Evolutionary conservation across 2,329 filamentous ascomycete genomes (phyloP), one percentile per base, ranked within the genome.

Genomic region (Phialophora macrospora): DNA sequence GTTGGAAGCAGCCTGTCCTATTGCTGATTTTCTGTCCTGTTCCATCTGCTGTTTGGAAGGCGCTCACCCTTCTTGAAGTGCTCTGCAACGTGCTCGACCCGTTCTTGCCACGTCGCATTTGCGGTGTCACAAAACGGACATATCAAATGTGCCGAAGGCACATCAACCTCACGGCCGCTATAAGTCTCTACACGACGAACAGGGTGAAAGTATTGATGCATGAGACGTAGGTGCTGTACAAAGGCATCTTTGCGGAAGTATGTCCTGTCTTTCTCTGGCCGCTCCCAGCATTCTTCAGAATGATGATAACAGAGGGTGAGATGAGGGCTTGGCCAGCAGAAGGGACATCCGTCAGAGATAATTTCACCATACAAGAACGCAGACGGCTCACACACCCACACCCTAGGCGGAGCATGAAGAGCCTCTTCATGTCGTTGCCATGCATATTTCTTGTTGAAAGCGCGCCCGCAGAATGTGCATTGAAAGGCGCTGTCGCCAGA

Each of bases 341-440:
- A 3, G n/a, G 52, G 52, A 55, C 52, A 55, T 51, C 20, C 4
- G 14, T 9, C 20, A 22, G 48, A 14, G 20, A 44, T 5, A 8
- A 8, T 1, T n/a, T 24, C 24, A 22, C 26, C 48, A n/a, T 14
- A 1, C 5, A 17, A 4, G 17, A 55, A 55, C 17, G 52, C 8
- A 1, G 28, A 55, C n/a, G 28, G 52, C 28, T 55, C 52, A 24
- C 52, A 55, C 17, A 55, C 28, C 52, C 52, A 55, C n/a, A 32
- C 28, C n/a, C 20, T 55, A 3, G 52, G 7, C 2, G 28, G n/a
- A 32, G 26, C 24, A 55, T 55, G 52, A 55, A 32, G 3, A n/a
- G 52, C 28, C 24, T 32, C 12, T 32, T 55, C 52, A 34, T 55
- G 52, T 34, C 52, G 24, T 28, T 12, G 11, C 52, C 52, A 55